Evolutionary conservation across 192 early-diverging fungal species (phyloP).

Genomic region (Umbelopsis isabellina): DNA sequence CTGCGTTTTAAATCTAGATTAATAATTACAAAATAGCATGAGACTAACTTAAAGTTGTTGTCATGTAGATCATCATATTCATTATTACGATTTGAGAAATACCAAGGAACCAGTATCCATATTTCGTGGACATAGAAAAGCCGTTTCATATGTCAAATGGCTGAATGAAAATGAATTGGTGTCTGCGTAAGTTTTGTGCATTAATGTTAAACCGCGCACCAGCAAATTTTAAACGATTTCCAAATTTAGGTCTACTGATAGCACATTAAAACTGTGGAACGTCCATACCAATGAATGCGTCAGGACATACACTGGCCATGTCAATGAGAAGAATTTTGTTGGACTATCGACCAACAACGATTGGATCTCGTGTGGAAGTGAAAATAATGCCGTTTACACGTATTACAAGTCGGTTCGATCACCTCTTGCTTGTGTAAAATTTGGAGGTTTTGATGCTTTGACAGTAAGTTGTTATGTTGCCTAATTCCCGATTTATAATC

Average conservation of each 20-base stretch:
- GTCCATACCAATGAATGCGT: conserved; percentile 52
- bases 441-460: conserved; percentile 74
- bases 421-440: conserved; percentile 76
- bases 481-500: conserved; percentile 18
- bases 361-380: conserved; percentile 93
- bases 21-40: not conserved
- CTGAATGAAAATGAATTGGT: conserved; percentile 76
- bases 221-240: not conserved
- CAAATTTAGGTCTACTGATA: conserved; percentile 77
- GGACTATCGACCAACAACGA: conserved; percentile 83
- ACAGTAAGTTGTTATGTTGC: conserved; percentile 59
- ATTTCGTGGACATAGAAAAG: conserved; percentile 88
- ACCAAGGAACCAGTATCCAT: conserved; percentile 68
- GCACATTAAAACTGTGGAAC: conserved; percentile 88
- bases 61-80: conserved; percentile 80
- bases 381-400: conserved; percentile 87
- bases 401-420: conserved; percentile 77
- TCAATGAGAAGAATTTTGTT: conserved; percentile 98
- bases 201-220: not conserved
- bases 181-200: conserved; percentile 59
- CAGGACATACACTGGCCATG: conserved; percentile 82
- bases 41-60: not conserved
- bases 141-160: conserved; percentile 95
- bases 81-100: conserved; percentile 89
- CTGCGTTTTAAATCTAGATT: conserved; percentile 16